Evolutionary conservation across 805 yeast species (phyloP), one percentile per base, ranked within the genome.

Genomic region (Cyberlindnera maclurae): DNA sequence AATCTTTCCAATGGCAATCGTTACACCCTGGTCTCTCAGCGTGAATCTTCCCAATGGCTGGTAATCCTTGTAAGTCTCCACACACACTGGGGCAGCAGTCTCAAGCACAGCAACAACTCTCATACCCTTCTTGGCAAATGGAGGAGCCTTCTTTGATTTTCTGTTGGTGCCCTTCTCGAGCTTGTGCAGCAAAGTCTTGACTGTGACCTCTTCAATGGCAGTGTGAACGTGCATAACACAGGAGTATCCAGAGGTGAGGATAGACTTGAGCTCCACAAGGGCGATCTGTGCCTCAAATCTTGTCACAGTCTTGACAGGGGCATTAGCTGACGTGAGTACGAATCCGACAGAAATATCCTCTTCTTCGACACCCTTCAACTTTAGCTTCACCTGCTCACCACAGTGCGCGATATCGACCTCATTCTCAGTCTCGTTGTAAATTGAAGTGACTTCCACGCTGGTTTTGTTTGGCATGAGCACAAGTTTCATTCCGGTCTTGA

Each of bases 201-300:
- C 77, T 18, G 73, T 73, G 38, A 93, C 96, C 65, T 93, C 99
- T 67, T 93, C 97, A 52, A 90, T 88, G 40, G 97, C 97, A 36
- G 97, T 87, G 70, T 93, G 98, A 53, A 93, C 82, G 59, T 93
- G 98, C 96, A 93, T 90, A 40, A 93, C 97, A 75, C 97, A 93
- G 12, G 96, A 79, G 71, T 79, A 93, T 41, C 99, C 99, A 37
- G 94, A 79, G 4, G 98, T 85, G 57, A 93, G 71, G 57, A 93
- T 93, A 15, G 96, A 83, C 67, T 85, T 88, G 64, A 93, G 77
- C 68, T 93, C 99, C 42, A 93, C 96, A 65, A 93, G 85, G 40
- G 97, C 97, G 48, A 93, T 77, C 65, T 90, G 96, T 5, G 97
- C 97, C 67, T 87, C 96, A 59, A 93, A 93, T 51, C 73, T 76